phyloP scores from a whole-genome alignment of 2,329 filamentous ascomycete species.

The Leptosphaerulina australis region DNA sequence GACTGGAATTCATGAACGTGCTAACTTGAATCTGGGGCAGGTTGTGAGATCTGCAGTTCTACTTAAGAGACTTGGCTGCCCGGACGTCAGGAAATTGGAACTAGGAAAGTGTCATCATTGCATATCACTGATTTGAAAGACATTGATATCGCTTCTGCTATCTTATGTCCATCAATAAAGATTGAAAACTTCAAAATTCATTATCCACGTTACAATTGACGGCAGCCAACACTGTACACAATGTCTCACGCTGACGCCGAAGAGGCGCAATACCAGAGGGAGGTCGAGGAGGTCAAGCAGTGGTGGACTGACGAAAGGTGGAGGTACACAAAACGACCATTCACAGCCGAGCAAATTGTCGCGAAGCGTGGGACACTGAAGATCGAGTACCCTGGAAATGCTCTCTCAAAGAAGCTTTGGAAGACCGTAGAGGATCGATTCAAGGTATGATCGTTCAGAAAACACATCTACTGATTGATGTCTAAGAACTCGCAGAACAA shows the following conservation, averaged over 20 bases:
- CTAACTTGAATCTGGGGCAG: conserved; percentile 23
- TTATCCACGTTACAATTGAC: conserved; percentile 13
- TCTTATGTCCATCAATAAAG: not conserved
- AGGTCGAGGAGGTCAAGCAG: conserved; percentile 85
- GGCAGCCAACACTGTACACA: not conserved
- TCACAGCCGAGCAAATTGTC: conserved; percentile 96
- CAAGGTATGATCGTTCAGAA: conserved; percentile 67
- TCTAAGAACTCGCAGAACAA: conserved; percentile 64
- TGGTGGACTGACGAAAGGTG: conserved; percentile 96
- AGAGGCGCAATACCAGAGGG: conserved; percentile 75
- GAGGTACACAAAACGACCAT: conserved; percentile 89
- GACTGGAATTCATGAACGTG: conserved; percentile 25
- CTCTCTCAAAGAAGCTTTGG: conserved; percentile 93
- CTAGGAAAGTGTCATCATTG: conserved; percentile 31
- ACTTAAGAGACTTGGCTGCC: conserved; percentile 43
- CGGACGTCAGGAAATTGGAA: conserved; percentile 3
- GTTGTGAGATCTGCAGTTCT: conserved; percentile 23
- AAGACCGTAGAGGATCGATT: conserved; percentile 84
- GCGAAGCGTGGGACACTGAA: conserved; percentile 90
- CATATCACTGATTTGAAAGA: conserved; percentile 19
- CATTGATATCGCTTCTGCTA: not conserved
- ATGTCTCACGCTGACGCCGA: conserved; percentile 63
- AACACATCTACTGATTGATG: not conserved
- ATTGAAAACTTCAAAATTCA: not conserved
- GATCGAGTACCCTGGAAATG: conserved; percentile 90